Base-by-base conservation (phyloP, 192 early-diverging fungal genomes). In the Coemansia sp. region DNA sequence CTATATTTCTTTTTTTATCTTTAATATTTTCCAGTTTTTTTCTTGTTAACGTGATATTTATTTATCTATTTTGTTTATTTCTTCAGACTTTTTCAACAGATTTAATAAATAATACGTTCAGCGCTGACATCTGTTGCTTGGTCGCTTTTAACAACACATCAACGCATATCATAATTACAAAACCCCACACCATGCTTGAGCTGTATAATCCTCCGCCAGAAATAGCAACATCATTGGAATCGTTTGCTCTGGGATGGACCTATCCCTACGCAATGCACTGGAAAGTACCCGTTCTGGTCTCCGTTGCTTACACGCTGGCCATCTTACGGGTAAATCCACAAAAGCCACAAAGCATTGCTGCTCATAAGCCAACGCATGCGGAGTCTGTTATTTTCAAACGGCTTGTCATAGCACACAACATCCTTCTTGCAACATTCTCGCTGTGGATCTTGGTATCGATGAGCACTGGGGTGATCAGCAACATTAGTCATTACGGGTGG, bases 401-500 rank as follows among this genome's bases (percentile, higher is more conserved):
- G 13, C 82, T 93, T 63, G 91, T 94, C 13, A 88, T 93, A 69
- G 64, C 88, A 0, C 94, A 95, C 80, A 95, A 95, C 72, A 71
- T 90, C 51, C 46, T 76, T 32, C 72, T 95, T 32, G 87, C 85
- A n/a, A 68, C 86, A 13, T 95, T 89, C 70, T 93, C 92, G 16
- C 80, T 77, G n/a, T 85, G 88, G 63, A 93, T 89, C 2, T 90
- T 92, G 66, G 65, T 87, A n/a, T 77, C 85, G 39, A 88, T 90
- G 86, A 80, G 75, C 42, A 61, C 72, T 0, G 84, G 79, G 62
- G 76, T 89, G 68, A 16, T 87, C 68, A 77, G 62, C 32, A 87
- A 89, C 66, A 76, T 89, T 69, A 69, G 74, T 13, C 65, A 59
- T 21, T 75, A 87, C 36, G 78, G 80, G 19, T 68, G 88, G 76